phyloP scores from a whole-genome alignment of 1,139 yeast species.

The Nakaseomyces delphensis region DNA sequence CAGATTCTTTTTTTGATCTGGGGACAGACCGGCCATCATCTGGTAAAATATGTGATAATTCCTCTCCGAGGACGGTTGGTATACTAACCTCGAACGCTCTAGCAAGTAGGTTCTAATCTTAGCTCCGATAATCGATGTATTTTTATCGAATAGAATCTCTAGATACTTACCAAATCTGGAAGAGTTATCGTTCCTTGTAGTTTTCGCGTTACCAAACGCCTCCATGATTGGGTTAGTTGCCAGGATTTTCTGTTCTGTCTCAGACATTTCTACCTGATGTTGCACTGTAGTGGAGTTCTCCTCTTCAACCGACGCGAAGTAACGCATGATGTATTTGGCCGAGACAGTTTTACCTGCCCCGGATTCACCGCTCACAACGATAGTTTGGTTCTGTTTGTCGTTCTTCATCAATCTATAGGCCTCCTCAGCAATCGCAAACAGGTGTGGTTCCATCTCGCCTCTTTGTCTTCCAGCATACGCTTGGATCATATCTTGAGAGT shows the following conservation, averaged over 20 bases:
- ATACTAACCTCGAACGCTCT: constrained; percentile 89
- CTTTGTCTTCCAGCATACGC: constrained; percentile 87
- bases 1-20: constrained; percentile 48
- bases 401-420: constrained; percentile 94
- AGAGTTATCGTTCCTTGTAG: constrained; percentile 94
- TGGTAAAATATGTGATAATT: constrained; percentile 96
- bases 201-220: constrained; percentile 97
- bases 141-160: constrained; percentile 73
- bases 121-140: constrained; percentile 83
- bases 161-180: constrained; percentile 95
- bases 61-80: constrained; percentile 82
- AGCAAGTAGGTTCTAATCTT: constrained; percentile 83
- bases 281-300: constrained; percentile 24
- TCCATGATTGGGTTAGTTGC: constrained; percentile 99
- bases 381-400: constrained; percentile 80
- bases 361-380: constrained; percentile 94
- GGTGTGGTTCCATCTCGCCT: constrained; percentile 93
- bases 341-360: constrained; percentile 99
- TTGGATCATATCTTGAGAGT: constrained; percentile 85
- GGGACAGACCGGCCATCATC: constrained; percentile 66
- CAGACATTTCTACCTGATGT: constrained; percentile 64
- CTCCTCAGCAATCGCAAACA: constrained; percentile 96
- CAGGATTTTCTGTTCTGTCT: constrained; percentile 86
- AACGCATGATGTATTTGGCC: constrained; percentile 96
- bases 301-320: constrained; percentile 85